Percentiles rank a stretch among this genome's conserved stretches.
Evolutionary conservation across 192 early-diverging fungal genomes (phyloP).

Genomic region (Dimargaris xerosporica): DNA sequence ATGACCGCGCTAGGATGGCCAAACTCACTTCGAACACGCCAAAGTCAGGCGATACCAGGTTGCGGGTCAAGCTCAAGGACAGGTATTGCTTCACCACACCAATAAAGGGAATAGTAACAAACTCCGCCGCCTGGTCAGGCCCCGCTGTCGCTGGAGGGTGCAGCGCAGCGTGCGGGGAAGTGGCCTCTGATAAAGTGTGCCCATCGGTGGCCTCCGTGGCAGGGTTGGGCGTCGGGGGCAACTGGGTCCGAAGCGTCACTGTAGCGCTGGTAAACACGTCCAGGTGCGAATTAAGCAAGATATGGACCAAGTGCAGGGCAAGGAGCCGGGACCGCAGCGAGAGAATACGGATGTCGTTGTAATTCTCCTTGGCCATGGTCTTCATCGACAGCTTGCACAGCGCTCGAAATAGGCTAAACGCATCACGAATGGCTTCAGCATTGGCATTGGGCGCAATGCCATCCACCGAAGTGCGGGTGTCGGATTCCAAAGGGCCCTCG

Average conservation of each 20-base stretch:
- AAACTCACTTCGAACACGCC: constrained; percentile 71
- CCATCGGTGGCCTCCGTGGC: neutral
- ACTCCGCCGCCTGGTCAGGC: neutral
- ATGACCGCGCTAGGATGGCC: constrained; percentile 66
- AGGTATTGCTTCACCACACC: constrained; percentile 77
- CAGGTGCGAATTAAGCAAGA: constrained; percentile 57
- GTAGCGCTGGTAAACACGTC: constrained; percentile 51
- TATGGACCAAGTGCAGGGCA: constrained; percentile 63
- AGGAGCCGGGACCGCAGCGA: constrained; percentile 72
- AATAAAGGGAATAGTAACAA: constrained; percentile 47
- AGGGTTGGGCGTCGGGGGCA: neutral
- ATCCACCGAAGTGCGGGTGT: neutral
- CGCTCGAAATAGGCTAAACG: constrained; percentile 71
- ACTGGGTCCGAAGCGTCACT: constrained; percentile 21
- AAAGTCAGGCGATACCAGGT: constrained; percentile 57
- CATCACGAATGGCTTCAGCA: constrained; percentile 40
- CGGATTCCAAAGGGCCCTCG: neutral
- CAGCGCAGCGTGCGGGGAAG: neutral
- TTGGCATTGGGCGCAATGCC: neutral
- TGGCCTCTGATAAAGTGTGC: neutral
- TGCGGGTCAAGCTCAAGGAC: constrained; percentile 65
- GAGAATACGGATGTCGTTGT: constrained; percentile 59
- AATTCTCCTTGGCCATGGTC: constrained; percentile 43
- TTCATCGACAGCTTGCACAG: constrained; percentile 85
- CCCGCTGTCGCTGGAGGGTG: neutral